Evolutionary conservation across 1,139 yeast genomes (phyloP), one percentile per base, ranked within the genome.

Genomic region (Lodderomyces theae): DNA sequence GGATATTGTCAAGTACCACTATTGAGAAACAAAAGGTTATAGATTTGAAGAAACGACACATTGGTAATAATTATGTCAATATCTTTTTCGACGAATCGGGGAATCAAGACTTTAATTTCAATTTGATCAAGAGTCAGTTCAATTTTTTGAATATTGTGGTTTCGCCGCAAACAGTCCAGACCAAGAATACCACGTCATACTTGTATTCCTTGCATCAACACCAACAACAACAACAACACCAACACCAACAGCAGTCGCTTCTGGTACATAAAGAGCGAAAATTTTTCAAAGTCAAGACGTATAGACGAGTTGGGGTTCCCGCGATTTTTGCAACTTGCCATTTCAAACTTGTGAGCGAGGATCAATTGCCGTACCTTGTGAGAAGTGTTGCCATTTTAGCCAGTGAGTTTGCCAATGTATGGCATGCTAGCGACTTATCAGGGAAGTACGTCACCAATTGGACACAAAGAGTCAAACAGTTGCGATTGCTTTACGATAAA

Each of bases 61-160:
- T 88, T 50, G 96, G 96, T 4, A 88, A 88, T 62, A 79, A 87
- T 57, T 82, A 81, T 57, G 94, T 88, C 41, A 86, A 85, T 54
- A 78, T 87, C 34, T 87, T 75, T 57, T 88, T 79, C 61, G 88
- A 87, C 55, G 95, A 87, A 51, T 80, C 89, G 11, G 74, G 70
- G 4, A 12, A 18, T 12, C 59, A 64, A 10, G 78, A 80, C 6
- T 86, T 85, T 61, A 77, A 83, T 48, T 85, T 86, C 63, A 85
- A 85, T 50, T 61, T 81, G 32, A 79, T 88, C 47, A 76, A 78
- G 56, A 78, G 89, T 12, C 95, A 88, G 60, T 88, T 88, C 69
- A 87, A 85, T 52, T 87, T 87, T 58, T 69, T 88, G 57, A 85
- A 83, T 51, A 79, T 88, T 48, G 94, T 87, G 26, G 78, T 88